Evolutionary conservation across 768 basidiomycete species (phyloP).

Genomic region (Hebeloma cylindrosporum): DNA sequence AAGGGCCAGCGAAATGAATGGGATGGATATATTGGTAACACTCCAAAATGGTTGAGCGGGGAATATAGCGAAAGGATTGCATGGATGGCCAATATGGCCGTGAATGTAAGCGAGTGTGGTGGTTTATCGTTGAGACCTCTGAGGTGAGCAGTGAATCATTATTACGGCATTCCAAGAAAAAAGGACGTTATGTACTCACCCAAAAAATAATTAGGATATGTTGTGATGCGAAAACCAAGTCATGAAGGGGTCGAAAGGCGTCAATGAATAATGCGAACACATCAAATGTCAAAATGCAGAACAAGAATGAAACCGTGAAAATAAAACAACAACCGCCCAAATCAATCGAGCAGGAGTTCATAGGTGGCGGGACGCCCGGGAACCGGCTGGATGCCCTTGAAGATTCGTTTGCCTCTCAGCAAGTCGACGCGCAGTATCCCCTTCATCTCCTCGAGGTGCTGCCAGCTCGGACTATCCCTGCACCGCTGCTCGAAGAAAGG

Average conservation of each 20-base stretch:
- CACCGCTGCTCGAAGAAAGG: constrained; percentile 49
- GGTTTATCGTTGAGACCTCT: constrained; percentile 12
- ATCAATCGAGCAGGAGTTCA: constrained; percentile 21
- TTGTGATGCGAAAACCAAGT: no score
- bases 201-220: no score
- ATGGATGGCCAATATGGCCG: constrained; percentile 6
- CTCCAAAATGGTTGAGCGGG: neutral
- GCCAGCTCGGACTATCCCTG: constrained; percentile 39
- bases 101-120: constrained; percentile 8
- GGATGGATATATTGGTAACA: neutral
- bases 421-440: constrained; percentile 61
- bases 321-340: constrained; percentile 4
- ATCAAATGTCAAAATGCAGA: constrained; percentile 8
- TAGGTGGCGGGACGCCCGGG: constrained; percentile 12
- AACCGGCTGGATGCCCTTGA: constrained; percentile 47
- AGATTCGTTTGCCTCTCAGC: constrained; percentile 50
- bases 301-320: constrained; percentile 5
- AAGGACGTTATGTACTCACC: no score
- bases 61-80: constrained; percentile 6
- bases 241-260: constrained; percentile 17
- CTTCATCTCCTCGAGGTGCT: constrained; percentile 40
- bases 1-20: neutral
- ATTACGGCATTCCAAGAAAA: constrained; percentile 12
- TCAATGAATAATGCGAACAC: constrained; percentile 1
- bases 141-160: constrained; percentile 14